Conservation (phyloP, 1,139 yeast species). For the Saccharomycopsis phalli region DNA sequence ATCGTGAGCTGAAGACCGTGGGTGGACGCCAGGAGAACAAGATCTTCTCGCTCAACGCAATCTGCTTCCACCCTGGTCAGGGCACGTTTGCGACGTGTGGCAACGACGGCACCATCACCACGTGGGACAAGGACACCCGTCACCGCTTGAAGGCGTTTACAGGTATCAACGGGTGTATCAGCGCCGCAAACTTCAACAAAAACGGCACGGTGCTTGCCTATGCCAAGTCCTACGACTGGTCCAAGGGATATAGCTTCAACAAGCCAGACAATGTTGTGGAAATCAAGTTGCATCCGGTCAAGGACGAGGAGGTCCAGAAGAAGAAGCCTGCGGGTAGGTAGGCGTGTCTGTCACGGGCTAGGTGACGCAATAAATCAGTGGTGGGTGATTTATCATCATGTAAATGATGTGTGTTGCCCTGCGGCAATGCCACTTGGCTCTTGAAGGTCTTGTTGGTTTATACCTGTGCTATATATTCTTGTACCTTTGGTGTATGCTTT, state of each 20-base stretch:
- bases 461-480: no score
- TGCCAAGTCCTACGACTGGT: conserved; percentile 93
- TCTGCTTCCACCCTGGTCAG: conserved; percentile 78
- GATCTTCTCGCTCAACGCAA: conserved; percentile 72
- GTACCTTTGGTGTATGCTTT: no score
- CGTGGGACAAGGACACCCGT: conserved; percentile 94
- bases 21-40: conserved; percentile 35
- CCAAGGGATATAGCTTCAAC: conserved; percentile 76
- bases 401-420: no score
- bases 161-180: conserved; percentile 59
- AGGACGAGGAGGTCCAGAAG: conserved; percentile 81
- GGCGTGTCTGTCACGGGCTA: no score
- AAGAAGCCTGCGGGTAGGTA: conserved; percentile 57
- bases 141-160: conserved; percentile 83
- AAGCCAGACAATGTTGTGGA: conserved; percentile 66
- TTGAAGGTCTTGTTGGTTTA: no score
- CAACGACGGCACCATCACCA: conserved; percentile 85
- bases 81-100: conserved; percentile 96
- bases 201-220: conserved; percentile 84
- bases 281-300: conserved; percentile 75
- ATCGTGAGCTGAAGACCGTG: conserved; percentile 45
- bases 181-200: conserved; percentile 74
- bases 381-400: no score
- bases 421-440: no score
- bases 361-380: no score